Conservation (phyloP, 1,284 basidiomycete species). For the Coniferiporia weirii region DNA sequence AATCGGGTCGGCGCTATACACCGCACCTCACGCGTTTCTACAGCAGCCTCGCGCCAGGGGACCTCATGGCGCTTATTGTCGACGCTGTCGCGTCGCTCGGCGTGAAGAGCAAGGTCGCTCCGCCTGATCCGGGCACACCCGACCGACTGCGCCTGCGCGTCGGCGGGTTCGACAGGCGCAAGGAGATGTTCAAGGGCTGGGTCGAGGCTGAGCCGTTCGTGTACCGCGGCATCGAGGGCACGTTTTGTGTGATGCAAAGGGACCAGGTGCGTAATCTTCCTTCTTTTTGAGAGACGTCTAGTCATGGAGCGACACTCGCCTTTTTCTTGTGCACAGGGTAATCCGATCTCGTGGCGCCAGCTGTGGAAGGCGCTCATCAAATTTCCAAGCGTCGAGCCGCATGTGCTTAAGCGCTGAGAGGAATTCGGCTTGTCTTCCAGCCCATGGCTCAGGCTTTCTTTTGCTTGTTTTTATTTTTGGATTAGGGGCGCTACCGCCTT, state of each 20-base stretch:
- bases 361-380: slow-evolving; percentile 61
- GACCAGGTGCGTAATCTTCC: slow-evolving; percentile 44
- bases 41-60: slow-evolving; percentile 46
- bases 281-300: background rate
- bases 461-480: no score
- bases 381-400: slow-evolving; percentile 45
- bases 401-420: slow-evolving; percentile 40
- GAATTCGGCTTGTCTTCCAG: no score
- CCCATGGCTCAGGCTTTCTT: no score
- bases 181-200: slow-evolving; percentile 63
- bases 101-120: slow-evolving; percentile 46
- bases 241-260: slow-evolving; percentile 61
- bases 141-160: slow-evolving; percentile 44
- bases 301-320: slow-evolving; percentile 2
- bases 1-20: slow-evolving; percentile 58
- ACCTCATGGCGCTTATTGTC: slow-evolving; percentile 47
- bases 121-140: slow-evolving; percentile 22
- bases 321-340: slow-evolving; percentile 43
- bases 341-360: slow-evolving; percentile 69
- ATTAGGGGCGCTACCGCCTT: no score
- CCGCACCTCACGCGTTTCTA: slow-evolving; percentile 78
- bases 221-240: slow-evolving; percentile 41
- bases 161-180: slow-evolving; percentile 58
- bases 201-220: slow-evolving; percentile 57
- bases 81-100: slow-evolving; percentile 42